Base-by-base conservation (phyloP, 495 filamentous ascomycete species). In the Physcia stellaris region DNA sequence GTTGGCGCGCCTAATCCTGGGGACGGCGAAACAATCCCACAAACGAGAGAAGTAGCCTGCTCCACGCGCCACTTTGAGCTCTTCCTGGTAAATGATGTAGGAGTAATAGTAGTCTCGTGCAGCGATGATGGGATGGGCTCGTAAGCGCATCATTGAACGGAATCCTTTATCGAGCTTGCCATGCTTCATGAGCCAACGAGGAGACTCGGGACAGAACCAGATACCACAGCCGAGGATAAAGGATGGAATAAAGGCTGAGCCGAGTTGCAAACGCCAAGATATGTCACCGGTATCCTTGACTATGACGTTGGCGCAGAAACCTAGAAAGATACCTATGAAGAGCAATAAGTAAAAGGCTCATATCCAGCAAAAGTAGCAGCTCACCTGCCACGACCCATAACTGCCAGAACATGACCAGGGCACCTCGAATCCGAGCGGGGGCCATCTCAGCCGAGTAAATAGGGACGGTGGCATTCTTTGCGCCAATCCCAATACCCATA, bases 371-470 rank as follows among this genome's bases (percentile, higher is more conserved):
- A n/a, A 9, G 26, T 13, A 10, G 18, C 4, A n/a, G 22, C 35
- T 37, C 22, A 37, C 35, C 35, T 1, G 35, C 35, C n/a, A 37
- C 35, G 21, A 37, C 35, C 35, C 35, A 68, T 51, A 74, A 59
- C 52, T 76, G 70, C 67, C 71, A 78, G 59, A 66, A 66, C 70
- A 73, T 77, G 41, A 77, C 73, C 4, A 76, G 51, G 1, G 66
- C 71, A 31, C 72, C 73, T 36, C 72, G 58, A 40, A 77, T 73
- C 11, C 29, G 22, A 2, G 31, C 40, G 0, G 40, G 40, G 9
- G 68, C 61, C 41, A 67, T 68, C 50, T 76, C 73, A 6, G 73
- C 70, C 0, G 68, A 60, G 43, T 70, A 73, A 31, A 76, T 62
- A 0, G 73, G 73, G 4, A 76, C 67, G 0, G 71, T 73, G 0